Conservation (phyloP, 2,329 filamentous ascomycete species). For the Trichophyton rubrum region DNA sequence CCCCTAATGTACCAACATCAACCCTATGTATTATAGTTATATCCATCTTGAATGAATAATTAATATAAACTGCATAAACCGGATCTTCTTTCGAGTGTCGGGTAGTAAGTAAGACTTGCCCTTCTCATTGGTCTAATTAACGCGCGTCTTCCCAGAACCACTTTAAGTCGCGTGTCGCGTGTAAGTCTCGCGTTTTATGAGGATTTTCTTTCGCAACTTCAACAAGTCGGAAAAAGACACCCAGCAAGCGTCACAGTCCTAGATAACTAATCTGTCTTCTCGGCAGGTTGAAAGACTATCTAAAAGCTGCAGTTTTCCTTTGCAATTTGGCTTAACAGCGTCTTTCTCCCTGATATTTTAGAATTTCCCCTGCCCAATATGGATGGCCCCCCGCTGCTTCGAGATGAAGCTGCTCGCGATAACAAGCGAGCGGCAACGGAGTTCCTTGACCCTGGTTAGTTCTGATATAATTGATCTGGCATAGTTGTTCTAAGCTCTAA, state of each 20-base stretch:
- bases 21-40: constrained; percentile 4
- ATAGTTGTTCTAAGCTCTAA: neutral
- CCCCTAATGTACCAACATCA: neutral
- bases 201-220: constrained; percentile 1
- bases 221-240: neutral
- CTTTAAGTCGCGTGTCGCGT: constrained; percentile 12
- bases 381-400: constrained; percentile 3
- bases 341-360: neutral
- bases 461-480: neutral
- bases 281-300: neutral
- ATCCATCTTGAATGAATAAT: neutral
- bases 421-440: constrained; percentile 79
- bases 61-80: neutral
- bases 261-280: neutral
- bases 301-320: neutral
- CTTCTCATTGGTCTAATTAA: neutral
- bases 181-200: neutral
- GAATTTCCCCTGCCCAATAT: neutral
- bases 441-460: constrained; percentile 83
- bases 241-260: neutral
- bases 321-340: neutral
- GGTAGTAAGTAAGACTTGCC: neutral
- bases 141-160: constrained; percentile 12
- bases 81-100: neutral
- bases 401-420: constrained; percentile 45